Evolutionary conservation across 805 yeast species (phyloP).

Genomic region (Phaffomyces thermotolerans): DNA sequence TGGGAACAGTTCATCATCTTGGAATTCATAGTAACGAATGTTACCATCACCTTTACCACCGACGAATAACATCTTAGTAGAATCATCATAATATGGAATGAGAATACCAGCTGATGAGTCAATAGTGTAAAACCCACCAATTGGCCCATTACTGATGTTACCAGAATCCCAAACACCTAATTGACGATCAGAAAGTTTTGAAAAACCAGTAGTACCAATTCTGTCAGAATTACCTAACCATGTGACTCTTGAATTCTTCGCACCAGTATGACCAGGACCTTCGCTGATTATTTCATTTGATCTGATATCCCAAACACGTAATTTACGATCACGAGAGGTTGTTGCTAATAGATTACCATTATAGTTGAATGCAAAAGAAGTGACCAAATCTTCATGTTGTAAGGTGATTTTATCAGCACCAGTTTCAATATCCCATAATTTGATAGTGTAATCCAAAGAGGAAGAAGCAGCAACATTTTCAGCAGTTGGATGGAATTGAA

Average conservation of each 20-base stretch:
- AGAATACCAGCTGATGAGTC: slow-evolving; percentile 91
- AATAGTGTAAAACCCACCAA: slow-evolving; percentile 80
- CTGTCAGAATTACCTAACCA: slow-evolving; percentile 90
- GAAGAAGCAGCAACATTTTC: slow-evolving; percentile 81
- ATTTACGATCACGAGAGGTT: slow-evolving; percentile 81
- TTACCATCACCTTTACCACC: slow-evolving; percentile 99
- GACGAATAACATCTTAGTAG: slow-evolving; percentile 71
- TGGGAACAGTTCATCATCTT: slow-evolving; percentile 72
- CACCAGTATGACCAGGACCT: slow-evolving; percentile 89
- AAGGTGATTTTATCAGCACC: slow-evolving; percentile 67
- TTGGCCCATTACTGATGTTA: slow-evolving; percentile 69
- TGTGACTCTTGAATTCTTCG: slow-evolving; percentile 78
- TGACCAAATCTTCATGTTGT: slow-evolving; percentile 82
- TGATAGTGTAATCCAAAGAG: slow-evolving; percentile 85
- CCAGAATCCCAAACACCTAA: slow-evolving; percentile 87
- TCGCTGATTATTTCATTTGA: slow-evolving; percentile 67
- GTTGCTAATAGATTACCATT: slow-evolving; percentile 86
- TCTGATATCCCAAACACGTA: slow-evolving; percentile 89
- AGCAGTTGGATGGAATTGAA: slow-evolving; percentile 84
- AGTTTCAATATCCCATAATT: slow-evolving; percentile 80
- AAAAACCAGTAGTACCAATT: slow-evolving; percentile 89
- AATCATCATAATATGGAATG: slow-evolving; percentile 84
- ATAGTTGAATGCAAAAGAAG: slow-evolving; percentile 88
- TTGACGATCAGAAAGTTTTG: slow-evolving; percentile 89
- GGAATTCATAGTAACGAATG: slow-evolving; percentile 87